These are phyloP conservation scores for Spinellus fusiger DNA, from an alignment of 192 early-diverging fungal genomes.

Conservation along the genomic window DNA sequence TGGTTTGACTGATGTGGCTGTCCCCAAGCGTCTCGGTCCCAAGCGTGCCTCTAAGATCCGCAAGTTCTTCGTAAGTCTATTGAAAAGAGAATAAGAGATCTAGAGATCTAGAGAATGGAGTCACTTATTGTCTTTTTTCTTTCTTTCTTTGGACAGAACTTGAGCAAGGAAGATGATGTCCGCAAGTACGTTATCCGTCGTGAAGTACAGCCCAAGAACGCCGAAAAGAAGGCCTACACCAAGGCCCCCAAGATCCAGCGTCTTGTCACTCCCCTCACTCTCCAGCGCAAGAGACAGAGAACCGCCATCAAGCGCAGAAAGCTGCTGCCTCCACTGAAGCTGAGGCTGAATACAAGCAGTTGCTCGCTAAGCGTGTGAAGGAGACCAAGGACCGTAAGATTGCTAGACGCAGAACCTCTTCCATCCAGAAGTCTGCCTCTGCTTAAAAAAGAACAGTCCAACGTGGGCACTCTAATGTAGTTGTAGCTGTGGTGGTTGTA, in stretches of 20 bases:
- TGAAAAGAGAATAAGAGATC: background rate
- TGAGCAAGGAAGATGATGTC: constrained; percentile 98
- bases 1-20: constrained; percentile 85
- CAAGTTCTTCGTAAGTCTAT: constrained; percentile 74
- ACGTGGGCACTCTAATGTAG: too few relatives aligned
- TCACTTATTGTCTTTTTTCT: background rate
- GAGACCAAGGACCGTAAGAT: constrained; percentile 87
- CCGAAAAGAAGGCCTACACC: constrained; percentile 86
- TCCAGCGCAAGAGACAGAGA: constrained; percentile 92
- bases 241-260: constrained; percentile 97
- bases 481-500: too few relatives aligned
- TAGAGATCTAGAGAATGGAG: background rate
- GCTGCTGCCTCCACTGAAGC: constrained; percentile 75
- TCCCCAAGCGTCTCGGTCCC: constrained; percentile 97
- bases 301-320: constrained; percentile 80
- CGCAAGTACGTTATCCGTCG: constrained; percentile 99
- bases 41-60: constrained; percentile 98
- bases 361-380: constrained; percentile 88
- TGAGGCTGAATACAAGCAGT: constrained; percentile 73
- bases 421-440: constrained; percentile 46
- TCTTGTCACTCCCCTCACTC: constrained; percentile 91
- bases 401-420: constrained; percentile 69
- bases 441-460: constrained; percentile 16
- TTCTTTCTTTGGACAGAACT: constrained; percentile 38
- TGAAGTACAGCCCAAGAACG: constrained; percentile 83